Evolutionary conservation across 306 rosid species (phyloP).

Genomic region (Vigna angularis): DNA sequence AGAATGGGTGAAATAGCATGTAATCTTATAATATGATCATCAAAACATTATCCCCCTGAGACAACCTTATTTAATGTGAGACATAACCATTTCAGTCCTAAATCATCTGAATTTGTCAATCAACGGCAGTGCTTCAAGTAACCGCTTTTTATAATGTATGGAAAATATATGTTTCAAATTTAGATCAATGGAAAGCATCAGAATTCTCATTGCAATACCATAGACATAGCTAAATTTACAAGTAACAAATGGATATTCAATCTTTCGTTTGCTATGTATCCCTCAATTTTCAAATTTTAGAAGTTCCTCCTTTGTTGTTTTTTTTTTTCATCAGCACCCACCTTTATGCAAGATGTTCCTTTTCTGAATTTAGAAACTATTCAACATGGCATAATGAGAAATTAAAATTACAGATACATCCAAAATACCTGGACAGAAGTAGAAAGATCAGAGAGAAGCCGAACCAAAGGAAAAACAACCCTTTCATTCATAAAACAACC

Average conservation of each 20-base stretch:
- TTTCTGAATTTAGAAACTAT: slow-evolving; percentile 13
- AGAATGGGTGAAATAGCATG: slow-evolving; percentile 24
- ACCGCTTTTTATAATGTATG: not conserved
- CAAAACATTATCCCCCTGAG: not conserved
- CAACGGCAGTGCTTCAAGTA: slow-evolving; percentile 1
- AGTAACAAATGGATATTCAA: not conserved
- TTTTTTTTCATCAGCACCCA: too few species aligned
- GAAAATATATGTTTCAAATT: slow-evolving; percentile 20
- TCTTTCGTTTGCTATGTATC: not conserved
- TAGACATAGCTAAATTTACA: not conserved
- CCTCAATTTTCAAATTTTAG: not conserved
- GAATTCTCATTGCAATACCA: slow-evolving; percentile 30
- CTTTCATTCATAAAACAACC: slow-evolving; percentile 86
- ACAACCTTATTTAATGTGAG: slow-evolving; percentile 20
- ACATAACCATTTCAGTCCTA: slow-evolving; percentile 2
- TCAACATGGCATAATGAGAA: slow-evolving; percentile 20
- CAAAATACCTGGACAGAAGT: slow-evolving; percentile 81
- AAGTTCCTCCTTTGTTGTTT: not conserved
- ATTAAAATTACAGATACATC: slow-evolving; percentile 30
- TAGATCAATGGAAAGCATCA: slow-evolving; percentile 5
- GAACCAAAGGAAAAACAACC: slow-evolving; percentile 78
- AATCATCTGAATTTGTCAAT: slow-evolving; percentile 9
- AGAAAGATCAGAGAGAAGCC: slow-evolving; percentile 76
- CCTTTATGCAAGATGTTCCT: not conserved
- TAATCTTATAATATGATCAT: slow-evolving; percentile 12